These are phyloP conservation scores for Ligustrum vulgare DNA, from an alignment of 257 asterid species.

Conservation along the genomic window DNA sequence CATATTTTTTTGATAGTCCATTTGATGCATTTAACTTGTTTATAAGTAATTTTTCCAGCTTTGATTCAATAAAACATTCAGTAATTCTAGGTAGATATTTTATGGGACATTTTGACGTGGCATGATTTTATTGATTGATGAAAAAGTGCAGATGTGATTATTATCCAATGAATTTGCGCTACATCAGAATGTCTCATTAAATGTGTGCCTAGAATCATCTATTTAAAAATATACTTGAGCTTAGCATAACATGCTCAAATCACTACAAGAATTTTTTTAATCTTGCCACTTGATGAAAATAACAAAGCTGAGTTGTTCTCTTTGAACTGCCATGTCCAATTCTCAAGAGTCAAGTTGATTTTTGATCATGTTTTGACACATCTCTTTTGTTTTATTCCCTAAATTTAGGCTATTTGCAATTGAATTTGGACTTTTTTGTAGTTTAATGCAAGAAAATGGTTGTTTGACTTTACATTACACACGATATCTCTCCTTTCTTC, in stretches of 20 bases:
- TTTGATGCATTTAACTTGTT: no score
- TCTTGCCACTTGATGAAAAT: not conserved
- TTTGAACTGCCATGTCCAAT: not conserved
- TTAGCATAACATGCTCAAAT: not conserved
- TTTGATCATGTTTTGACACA: not conserved
- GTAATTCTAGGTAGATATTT: no score
- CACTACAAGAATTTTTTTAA: not conserved
- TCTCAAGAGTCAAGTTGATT: conserved; percentile 4
- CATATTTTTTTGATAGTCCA: not conserved
- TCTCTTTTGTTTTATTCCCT: not conserved
- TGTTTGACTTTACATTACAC: not conserved
- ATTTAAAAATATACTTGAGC: not conserved
- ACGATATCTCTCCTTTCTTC: not conserved
- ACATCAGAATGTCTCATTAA: no score
- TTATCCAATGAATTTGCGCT: no score
- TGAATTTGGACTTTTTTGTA: not conserved
- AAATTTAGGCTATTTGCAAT: not conserved
- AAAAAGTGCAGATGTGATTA: no score
- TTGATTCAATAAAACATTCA: not conserved
- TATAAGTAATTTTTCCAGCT: not conserved
- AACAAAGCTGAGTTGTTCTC: not conserved
- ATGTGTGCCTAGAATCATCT: no score
- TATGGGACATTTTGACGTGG: no score
- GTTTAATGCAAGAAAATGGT: not conserved
- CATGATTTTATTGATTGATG: no score